Conservation (phyloP, 352 stramenopile species). For the Pythium folliculosum region DNA sequence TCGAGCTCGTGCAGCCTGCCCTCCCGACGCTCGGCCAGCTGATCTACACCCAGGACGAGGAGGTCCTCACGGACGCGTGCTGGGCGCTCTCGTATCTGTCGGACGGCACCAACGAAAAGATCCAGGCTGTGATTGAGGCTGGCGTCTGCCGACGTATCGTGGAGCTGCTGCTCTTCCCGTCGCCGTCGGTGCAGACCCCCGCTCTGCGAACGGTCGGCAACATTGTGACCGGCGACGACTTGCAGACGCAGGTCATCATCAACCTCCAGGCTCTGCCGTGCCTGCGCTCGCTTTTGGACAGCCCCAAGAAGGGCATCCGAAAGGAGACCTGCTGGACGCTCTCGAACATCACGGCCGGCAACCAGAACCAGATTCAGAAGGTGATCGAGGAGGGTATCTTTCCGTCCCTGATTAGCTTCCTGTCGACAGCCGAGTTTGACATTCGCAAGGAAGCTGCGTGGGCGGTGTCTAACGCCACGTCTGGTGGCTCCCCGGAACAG, state of each 20-base stretch:
- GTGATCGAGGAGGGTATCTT: conserved; percentile 98
- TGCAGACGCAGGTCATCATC: conserved; percentile 99
- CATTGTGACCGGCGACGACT: conserved; percentile 99
- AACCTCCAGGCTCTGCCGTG: conserved; percentile 97
- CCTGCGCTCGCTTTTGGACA: conserved; percentile 93
- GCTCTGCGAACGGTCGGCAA: conserved; percentile 94
- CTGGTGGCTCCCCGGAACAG: conserved; percentile 91
- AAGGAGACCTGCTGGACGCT: conserved; percentile 99
- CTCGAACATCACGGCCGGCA: conserved; percentile 99
- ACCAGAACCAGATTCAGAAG: conserved; percentile 98
- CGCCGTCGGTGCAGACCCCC: conserved; percentile 81
- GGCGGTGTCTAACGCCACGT: conserved; percentile 99
- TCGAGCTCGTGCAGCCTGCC: conserved; percentile 87
- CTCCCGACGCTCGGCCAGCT: conserved; percentile 96
- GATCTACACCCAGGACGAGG: conserved; percentile 97
- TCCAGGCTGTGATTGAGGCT: conserved; percentile 98
- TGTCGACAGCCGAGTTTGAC: conserved; percentile 98
- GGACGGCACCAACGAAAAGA: conserved; percentile 99
- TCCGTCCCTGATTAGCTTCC: conserved; percentile 94
- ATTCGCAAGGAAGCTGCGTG: conserved; percentile 98
- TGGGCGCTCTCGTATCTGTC: conserved; percentile 99
- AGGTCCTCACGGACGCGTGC: conserved; percentile 99
- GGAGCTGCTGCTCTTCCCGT: conserved; percentile 91
- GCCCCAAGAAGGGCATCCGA: conserved; percentile 97
- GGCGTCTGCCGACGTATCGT: conserved; percentile 96